phyloP scores from a whole-genome alignment of 352 stramenopile species.

The Pythium myriotylum region DNA sequence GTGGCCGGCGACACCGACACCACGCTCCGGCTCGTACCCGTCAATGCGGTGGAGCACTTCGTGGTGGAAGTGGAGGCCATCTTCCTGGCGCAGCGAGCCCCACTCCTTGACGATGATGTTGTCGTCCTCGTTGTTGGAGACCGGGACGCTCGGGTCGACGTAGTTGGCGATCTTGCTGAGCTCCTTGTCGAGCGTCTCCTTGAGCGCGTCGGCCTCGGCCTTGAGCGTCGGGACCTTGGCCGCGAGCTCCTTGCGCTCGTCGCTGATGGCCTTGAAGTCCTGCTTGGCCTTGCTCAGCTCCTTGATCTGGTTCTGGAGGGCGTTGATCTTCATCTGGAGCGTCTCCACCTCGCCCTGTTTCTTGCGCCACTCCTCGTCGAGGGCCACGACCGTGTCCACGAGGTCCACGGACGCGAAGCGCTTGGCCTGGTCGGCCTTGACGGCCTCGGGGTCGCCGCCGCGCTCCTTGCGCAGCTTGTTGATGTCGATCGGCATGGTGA shows the following conservation, averaged over 20 bases:
- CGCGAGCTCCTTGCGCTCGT: conserved; percentile 79
- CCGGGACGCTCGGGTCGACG: conserved; percentile 95
- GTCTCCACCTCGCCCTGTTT: conserved; percentile 87
- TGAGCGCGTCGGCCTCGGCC: conserved; percentile 78
- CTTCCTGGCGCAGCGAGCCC: conserved; percentile 65
- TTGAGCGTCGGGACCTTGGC: conserved; percentile 73
- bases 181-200: conserved; percentile 73
- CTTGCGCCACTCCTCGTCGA: conserved; percentile 92
- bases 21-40: conserved; percentile 98
- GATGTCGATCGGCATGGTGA: conserved; percentile 98
- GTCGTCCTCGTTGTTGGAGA: conserved; percentile 97
- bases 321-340: conserved; percentile 87
- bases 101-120: conserved; percentile 93
- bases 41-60: conserved; percentile 98
- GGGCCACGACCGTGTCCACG: conserved; percentile 94
- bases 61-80: conserved; percentile 93
- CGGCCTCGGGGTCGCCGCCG: conserved; percentile 94
- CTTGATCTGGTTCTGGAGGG: conserved; percentile 86
- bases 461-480: conserved; percentile 96
- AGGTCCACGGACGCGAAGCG: conserved; percentile 93
- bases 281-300: conserved; percentile 88
- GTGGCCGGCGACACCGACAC: conserved; percentile 96
- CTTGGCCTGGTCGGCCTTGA: conserved; percentile 93
- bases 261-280: conserved; percentile 80
- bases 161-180: conserved; percentile 96